Base-by-base conservation (phyloP, 1,284 basidiomycete genomes). In the Pholiota adiposa region DNA sequence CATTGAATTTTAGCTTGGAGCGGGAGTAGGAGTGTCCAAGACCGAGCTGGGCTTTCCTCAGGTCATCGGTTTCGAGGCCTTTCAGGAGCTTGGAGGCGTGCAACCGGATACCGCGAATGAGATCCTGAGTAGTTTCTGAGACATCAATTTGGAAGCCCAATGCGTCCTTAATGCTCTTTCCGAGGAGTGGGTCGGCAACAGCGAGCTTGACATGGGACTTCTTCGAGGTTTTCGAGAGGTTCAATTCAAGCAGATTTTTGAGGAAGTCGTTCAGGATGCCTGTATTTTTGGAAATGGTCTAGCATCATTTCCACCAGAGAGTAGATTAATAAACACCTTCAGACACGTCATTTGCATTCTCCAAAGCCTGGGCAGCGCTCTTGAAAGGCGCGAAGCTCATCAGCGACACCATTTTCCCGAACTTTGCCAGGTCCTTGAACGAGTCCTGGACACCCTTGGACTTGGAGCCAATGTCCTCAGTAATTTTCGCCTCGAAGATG, bases 1-100 rank as follows among this genome's bases (percentile, higher is more conserved):
- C 97, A 82, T 99, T 99, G 89, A 99, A 99, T 81, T 98, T 98
- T 69, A 99, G 92, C 77, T 99, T 99, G 60, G 96, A 93, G 67
- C 97, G 91, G 31, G 96, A 98, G 83, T 97, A 98, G 19, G 94
- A 94, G 84, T 99, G 97, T 52, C 97, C 97, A 51, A 99, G 86
- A 76, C 97, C 97, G 67, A 99, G 91, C 74, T 97, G 96, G 14
- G 97, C 95, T 72, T 96, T 94, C 61, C 83, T 86, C 63, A 98
- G 83, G 82, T 99, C 97, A 66, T 92, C 93, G 58, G 86, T 84
- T 70, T 96, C 89, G 71, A 98, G 89, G 31, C 93, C 94, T 66
- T 87, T 92, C 70, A 99, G 85, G 57, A 99, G 85, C 76, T 95
- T 97, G 68, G 93, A 82, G 44, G 96, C 94, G 75, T 98, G 96